Base-by-base conservation (phyloP, 306 rosid genomes). In the Purshia tridentata region DNA sequence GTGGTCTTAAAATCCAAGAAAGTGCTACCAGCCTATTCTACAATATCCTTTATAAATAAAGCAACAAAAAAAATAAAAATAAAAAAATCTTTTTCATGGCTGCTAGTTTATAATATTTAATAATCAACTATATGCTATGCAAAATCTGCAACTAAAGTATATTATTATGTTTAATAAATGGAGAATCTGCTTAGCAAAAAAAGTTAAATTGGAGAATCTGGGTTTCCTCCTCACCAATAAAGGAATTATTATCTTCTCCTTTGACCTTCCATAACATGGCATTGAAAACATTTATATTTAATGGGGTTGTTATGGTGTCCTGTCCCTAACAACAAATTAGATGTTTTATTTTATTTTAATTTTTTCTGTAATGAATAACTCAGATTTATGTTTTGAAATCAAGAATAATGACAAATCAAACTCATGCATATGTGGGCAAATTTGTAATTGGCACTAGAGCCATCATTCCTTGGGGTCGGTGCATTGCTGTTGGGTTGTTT, bases 1-100 rank as follows among this genome's bases (percentile, higher is more conserved):
- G 77, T 73, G 71, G 63, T 73, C 46, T 40, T 62, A 19, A 50
- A 23, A 22, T 1, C 9, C 41, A 20, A 70, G 65, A 15, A 54
- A 20, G 20, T 3, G 12, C 39, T 44, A 9, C 10, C 5, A 51
- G 9, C 40, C 69, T 19, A 37, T 22, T 55, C 44, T 9, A 16
- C 48, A 10, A 37, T 4, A 4, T 6, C 48, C 39, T 56, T 18
- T 39, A 39, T 39, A 69, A 40, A 50, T 7, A 56, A 29, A 50
- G 29, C 35, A 41, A 68, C 35, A 4, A 50, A 20, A 8, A n/a
- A 12, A 16, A 68, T n/a, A 4, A 50, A 55, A 6, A n/a, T 6
- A 39, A 61, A 61, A 37, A 8, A 4, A 42, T 20, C 9, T 10
- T 22, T 64, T 46, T 65, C 41, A 42, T 8, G 42, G 55, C 20